Evolutionary conservation across 169 alveolate genomes (phyloP).

Genomic region (Eimeria sp.): DNA sequence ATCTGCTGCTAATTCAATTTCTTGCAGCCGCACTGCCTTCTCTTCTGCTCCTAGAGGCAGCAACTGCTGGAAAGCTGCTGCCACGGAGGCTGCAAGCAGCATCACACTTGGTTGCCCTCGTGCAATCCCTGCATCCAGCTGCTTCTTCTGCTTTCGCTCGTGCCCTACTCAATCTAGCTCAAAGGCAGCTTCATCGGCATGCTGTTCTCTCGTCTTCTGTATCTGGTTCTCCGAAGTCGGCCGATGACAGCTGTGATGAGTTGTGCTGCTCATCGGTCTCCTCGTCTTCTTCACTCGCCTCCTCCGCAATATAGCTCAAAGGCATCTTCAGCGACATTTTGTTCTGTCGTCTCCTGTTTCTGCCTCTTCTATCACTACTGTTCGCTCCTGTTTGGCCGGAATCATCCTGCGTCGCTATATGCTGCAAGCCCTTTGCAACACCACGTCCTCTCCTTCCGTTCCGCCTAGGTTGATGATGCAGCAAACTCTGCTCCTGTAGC

Average conservation of each 20-base stretch:
- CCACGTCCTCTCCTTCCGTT: neutral
- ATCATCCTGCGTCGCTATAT: neutral
- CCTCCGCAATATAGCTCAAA: neutral
- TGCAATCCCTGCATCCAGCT: neutral
- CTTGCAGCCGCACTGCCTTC: neutral
- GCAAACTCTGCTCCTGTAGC: neutral
- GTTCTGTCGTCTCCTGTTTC: neutral
- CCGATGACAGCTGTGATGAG: neutral
- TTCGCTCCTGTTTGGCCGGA: neutral
- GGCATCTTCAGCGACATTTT: neutral
- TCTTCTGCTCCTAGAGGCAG: neutral
- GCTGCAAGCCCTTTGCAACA: neutral
- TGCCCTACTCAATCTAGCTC: neutral
- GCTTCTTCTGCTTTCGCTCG: neutral
- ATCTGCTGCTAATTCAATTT: neutral
- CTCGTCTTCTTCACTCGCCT: neutral
- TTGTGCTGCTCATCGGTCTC: neutral
- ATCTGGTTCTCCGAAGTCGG: too few species aligned
- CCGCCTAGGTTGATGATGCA: neutral
- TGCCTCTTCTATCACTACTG: neutral
- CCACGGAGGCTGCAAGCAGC: neutral
- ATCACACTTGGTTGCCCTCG: neutral
- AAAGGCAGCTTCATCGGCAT: neutral
- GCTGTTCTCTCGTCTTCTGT: neutral
- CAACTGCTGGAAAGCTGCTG: neutral